Percentiles rank a stretch among this genome's conserved stretches.
Evolutionary conservation across 2,329 filamentous ascomycete species (phyloP).

Genomic region (Rhynchosporium secalis): DNA sequence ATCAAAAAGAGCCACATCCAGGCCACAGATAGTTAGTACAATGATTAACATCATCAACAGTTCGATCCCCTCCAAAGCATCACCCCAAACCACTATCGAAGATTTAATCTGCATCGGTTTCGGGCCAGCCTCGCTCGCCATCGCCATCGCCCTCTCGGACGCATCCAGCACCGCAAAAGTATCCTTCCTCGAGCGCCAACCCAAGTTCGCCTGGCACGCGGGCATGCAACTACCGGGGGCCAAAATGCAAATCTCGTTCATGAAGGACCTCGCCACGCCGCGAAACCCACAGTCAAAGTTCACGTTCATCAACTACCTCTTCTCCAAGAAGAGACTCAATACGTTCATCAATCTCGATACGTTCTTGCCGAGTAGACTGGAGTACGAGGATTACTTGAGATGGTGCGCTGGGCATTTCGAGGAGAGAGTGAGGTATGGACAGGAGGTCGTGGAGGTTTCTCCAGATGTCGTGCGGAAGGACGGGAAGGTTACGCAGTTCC

Average conservation of each 20-base stretch:
- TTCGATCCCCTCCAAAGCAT: not conserved
- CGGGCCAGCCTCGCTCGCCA: constrained; percentile 81
- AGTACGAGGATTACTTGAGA: constrained; percentile 93
- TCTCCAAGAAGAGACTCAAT: constrained; percentile 76
- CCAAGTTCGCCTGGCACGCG: constrained; percentile 84
- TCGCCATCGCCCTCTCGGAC: constrained; percentile 85
- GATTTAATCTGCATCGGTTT: constrained; percentile 76
- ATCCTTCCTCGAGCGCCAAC: constrained; percentile 84
- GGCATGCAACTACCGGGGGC: constrained; percentile 93
- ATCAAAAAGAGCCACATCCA: too few relatives aligned
- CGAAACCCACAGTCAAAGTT: constrained; percentile 87
- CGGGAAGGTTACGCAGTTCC: constrained; percentile 16
- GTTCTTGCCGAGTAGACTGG: constrained; percentile 79
- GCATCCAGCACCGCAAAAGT: constrained; percentile 63
- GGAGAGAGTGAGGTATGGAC: constrained; percentile 67
- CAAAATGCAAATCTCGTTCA: constrained; percentile 96
- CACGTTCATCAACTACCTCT: constrained; percentile 94
- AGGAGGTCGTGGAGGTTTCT: constrained; percentile 49
- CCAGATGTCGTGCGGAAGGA: constrained; percentile 31
- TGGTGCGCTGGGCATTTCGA: constrained; percentile 87
- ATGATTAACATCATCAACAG: not conserved
- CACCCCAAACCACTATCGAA: constrained; percentile 5
- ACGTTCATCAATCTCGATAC: constrained; percentile 90
- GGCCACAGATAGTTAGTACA: too few relatives aligned
- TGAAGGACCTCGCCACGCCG: constrained; percentile 92